Evolutionary conservation across 169 alveolate genomes (phyloP).

Genomic region (Fabrea salina): DNA sequence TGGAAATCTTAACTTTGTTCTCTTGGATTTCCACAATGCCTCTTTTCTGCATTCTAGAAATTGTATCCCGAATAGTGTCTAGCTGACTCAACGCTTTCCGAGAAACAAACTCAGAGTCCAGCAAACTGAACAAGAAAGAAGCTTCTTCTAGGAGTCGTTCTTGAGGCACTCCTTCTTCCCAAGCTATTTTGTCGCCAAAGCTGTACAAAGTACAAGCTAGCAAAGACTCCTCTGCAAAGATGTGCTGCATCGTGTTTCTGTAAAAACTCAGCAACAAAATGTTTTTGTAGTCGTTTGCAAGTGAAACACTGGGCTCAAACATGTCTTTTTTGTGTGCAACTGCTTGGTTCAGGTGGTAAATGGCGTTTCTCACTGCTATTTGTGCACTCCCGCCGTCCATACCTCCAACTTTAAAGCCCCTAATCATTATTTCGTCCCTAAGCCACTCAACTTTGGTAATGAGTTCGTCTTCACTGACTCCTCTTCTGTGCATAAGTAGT

Average conservation of each 20-base stretch:
- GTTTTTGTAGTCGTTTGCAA: constrained; percentile 66
- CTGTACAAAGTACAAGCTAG: constrained; percentile 59
- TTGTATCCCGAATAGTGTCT: constrained; percentile 36
- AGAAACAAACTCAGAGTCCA: constrained; percentile 61
- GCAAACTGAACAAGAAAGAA: constrained; percentile 43
- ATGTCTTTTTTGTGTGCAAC: constrained; percentile 60
- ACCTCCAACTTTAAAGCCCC: constrained; percentile 50
- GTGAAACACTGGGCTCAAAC: constrained; percentile 59
- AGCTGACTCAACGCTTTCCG: constrained; percentile 28
- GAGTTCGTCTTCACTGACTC: constrained; percentile 68
- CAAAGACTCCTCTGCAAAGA: constrained; percentile 61
- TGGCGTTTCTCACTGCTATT: constrained; percentile 51
- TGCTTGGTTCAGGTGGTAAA: constrained; percentile 47
- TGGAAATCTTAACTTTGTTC: constrained; percentile 15
- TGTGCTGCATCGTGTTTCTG: constrained; percentile 58
- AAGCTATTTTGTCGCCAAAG: constrained; percentile 57
- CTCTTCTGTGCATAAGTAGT: constrained; percentile 67
- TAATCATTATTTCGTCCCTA: constrained; percentile 36
- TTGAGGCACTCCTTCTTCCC: constrained; percentile 53
- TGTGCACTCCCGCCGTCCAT: constrained; percentile 35
- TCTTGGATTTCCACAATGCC: constrained; percentile 36
- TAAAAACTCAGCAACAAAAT: constrained; percentile 61
- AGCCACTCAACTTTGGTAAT: constrained; percentile 64
- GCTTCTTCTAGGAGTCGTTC: constrained; percentile 57
- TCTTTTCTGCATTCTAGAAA: constrained; percentile 39